Conservation (phyloP, 2,329 filamentous ascomycete species). For the Penicillium freii region DNA sequence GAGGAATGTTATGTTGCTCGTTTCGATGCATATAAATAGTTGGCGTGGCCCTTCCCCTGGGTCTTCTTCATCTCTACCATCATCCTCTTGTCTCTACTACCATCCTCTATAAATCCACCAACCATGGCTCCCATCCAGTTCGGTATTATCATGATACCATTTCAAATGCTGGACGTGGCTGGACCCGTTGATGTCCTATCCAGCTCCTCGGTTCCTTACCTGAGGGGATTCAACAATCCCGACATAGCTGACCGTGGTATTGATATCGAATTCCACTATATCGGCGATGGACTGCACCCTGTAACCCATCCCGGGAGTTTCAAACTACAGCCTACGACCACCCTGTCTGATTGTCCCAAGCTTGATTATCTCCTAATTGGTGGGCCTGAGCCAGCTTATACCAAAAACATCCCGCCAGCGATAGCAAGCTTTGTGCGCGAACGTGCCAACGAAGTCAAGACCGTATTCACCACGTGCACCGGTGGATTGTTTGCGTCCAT, state of each 20-base stretch:
- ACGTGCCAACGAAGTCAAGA: neutral
- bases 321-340: neutral
- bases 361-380: neutral
- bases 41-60: neutral
- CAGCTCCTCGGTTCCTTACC: neutral
- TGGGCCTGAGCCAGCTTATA: neutral
- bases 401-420: neutral
- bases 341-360: neutral
- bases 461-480: neutral
- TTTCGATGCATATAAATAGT: neutral
- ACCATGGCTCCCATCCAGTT: neutral
- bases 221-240: neutral
- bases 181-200: neutral
- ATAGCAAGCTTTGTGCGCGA: neutral
- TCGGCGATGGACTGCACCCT: neutral
- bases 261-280: slow-evolving; percentile 1
- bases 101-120: neutral
- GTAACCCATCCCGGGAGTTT: neutral
- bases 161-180: neutral
- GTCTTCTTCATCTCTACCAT: neutral
- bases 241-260: neutral
- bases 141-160: slow-evolving; percentile 1
- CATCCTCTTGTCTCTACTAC: neutral
- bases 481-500: neutral
- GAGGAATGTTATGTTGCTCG: too few species aligned